Evolutionary conservation across 495 filamentous ascomycete genomes (phyloP).

Genomic region (Pyronema omphalodes): DNA sequence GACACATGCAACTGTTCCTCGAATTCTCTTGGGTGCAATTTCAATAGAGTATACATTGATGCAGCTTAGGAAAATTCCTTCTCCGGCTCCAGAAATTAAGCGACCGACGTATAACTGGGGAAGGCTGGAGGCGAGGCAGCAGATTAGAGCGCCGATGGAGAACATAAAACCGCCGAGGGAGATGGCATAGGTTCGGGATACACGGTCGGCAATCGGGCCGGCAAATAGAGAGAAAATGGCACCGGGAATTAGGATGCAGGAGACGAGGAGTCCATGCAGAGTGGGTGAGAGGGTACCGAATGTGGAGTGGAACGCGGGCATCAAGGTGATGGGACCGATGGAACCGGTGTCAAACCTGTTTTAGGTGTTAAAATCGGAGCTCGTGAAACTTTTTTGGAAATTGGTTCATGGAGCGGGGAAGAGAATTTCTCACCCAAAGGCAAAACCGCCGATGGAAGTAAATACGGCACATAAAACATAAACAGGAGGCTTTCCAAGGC

Average conservation of each 20-base stretch:
- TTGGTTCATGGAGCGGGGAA: background rate
- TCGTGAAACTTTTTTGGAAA: background rate
- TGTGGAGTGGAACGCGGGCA: constrained; percentile 34
- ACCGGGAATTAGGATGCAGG: constrained; percentile 43
- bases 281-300: constrained; percentile 37
- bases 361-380: background rate
- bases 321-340: constrained; percentile 43
- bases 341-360: constrained; percentile 40
- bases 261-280: constrained; percentile 43
- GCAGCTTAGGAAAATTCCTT: constrained; percentile 40
- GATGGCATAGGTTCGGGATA: constrained; percentile 37
- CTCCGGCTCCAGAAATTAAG: constrained; percentile 37
- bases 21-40: constrained; percentile 34
- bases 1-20: constrained; percentile 36
- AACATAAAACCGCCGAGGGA: constrained; percentile 37
- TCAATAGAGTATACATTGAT: constrained; percentile 44
- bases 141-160: constrained; percentile 34
- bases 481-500: background rate
- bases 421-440: constrained; percentile 5
- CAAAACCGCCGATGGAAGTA: constrained; percentile 11
- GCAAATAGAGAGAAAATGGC: constrained; percentile 43
- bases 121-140: constrained; percentile 29
- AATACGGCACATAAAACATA: constrained; percentile 15
- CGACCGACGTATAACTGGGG: constrained; percentile 39
- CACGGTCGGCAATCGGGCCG: constrained; percentile 40